Conservation (phyloP, 371 early-diverging fungal genomes). For the Lichtheimia corymbifera region DNA sequence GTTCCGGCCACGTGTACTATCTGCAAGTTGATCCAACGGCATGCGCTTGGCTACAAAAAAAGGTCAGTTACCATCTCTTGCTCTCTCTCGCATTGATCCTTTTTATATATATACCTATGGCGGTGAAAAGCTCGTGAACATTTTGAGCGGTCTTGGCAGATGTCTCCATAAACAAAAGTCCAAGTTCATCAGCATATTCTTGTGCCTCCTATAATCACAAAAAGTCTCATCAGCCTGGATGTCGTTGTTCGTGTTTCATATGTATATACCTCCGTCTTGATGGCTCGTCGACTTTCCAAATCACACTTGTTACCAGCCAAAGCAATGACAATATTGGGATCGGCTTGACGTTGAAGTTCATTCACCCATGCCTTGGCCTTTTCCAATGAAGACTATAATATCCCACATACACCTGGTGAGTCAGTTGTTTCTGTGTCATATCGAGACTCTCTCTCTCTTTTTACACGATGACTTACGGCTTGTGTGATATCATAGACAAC, state of each 20-base stretch:
- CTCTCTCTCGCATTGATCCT: too few relatives aligned
- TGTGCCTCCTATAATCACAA: conserved; percentile 68
- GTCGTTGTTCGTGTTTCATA: neutral
- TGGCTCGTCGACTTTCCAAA: conserved; percentile 75
- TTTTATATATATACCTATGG: conserved; percentile 65
- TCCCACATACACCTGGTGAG: neutral
- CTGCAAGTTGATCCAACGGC: conserved; percentile 49
- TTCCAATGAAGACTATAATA: conserved; percentile 80
- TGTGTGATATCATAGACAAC: conserved; percentile 98
- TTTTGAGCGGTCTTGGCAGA: conserved; percentile 91
- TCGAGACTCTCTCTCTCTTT: neutral
- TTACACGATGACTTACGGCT: conserved; percentile 46
- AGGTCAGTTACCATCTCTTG: neutral
- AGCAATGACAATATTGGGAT: conserved; percentile 94
- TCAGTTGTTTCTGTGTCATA: neutral
- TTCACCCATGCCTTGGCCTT: conserved; percentile 99
- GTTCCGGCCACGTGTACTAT: conserved; percentile 42
- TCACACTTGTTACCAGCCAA: conserved; percentile 97
- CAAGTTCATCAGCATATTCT: conserved; percentile 86
- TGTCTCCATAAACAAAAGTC: conserved; percentile 90
- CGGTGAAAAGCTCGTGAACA: conserved; percentile 85
- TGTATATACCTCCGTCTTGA: conserved; percentile 60
- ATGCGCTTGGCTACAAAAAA: conserved; percentile 33
- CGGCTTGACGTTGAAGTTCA: conserved; percentile 95
- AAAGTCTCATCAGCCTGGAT: neutral